Conservation (phyloP, 2,329 filamentous ascomycete genomes). For the Aaosphaeria pasadenensis region DNA sequence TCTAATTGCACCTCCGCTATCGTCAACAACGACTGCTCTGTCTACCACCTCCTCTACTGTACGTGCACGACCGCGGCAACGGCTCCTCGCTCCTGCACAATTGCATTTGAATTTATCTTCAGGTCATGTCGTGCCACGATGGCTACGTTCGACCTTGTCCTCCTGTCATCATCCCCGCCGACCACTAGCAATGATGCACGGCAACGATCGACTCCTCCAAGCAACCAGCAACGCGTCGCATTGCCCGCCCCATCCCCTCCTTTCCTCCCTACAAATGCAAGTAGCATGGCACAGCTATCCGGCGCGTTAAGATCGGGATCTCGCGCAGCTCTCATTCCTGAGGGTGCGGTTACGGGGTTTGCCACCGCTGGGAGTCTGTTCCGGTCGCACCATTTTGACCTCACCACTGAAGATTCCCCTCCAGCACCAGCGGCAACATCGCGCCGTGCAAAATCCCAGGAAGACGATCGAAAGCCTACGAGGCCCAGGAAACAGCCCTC, state of each 20-base stretch:
- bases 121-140: slow-evolving; percentile 3
- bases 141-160: slow-evolving; percentile 12
- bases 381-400: slow-evolving; percentile 24
- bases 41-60: no score
- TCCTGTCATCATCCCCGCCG: slow-evolving; percentile 34
- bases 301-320: slow-evolving; percentile 28
- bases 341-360: slow-evolving; percentile 25
- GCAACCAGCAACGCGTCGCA: slow-evolving; percentile 25
- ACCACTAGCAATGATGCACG: slow-evolving; percentile 10
- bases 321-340: slow-evolving; percentile 22
- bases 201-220: slow-evolving; percentile 11
- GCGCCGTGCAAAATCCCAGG: neutral
- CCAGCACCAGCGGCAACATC: slow-evolving; percentile 2
- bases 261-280: slow-evolving; percentile 18
- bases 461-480: no score
- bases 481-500: no score
- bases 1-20: no score
- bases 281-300: slow-evolving; percentile 9
- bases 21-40: no score
- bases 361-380: slow-evolving; percentile 32
- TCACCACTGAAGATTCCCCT: slow-evolving; percentile 12
- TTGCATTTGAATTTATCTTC: neutral
- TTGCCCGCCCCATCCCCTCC: slow-evolving; percentile 21
- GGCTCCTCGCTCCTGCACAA: neutral
- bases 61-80: no score